These are phyloP conservation scores for Citrus medica DNA, from an alignment of 345 rosid genomes.

Conservation along the genomic window DNA sequence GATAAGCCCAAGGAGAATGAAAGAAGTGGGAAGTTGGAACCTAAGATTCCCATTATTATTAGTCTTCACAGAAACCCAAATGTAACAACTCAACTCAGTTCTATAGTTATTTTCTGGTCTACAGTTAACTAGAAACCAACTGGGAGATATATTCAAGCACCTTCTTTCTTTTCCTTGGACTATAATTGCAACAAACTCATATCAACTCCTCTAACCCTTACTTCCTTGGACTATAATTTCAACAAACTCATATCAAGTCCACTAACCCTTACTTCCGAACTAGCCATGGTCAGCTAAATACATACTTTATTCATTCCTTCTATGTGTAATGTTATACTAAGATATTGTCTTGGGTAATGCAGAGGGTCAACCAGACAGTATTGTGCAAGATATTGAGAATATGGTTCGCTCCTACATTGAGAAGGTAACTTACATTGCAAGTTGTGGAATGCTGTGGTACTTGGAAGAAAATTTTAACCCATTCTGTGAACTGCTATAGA, in stretches of 20 bases:
- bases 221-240: too few relatives aligned
- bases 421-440: slow-evolving; percentile 54
- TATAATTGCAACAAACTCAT: neutral
- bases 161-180: neutral
- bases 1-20: neutral
- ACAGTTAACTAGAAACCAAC: neutral
- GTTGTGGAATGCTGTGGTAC: neutral
- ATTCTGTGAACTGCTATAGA: neutral
- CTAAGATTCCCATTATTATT: neutral
- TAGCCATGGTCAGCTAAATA: neutral
- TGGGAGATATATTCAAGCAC: neutral
- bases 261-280: neutral
- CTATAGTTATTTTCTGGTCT: neutral
- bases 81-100: neutral
- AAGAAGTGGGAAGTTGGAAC: neutral
- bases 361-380: slow-evolving; percentile 98
- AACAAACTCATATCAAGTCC: neutral
- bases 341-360: slow-evolving; percentile 24
- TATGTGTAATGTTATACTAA: neutral
- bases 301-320: neutral
- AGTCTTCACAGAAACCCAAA: neutral
- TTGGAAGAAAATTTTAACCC: neutral
- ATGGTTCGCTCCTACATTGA: slow-evolving; percentile 98
- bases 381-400: slow-evolving; percentile 93
- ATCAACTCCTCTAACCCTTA: neutral